Evolutionary conservation across 192 early-diverging fungal genomes (phyloP), one percentile per base, ranked within the genome.

Genomic region (Umbelopsis isabellina): DNA sequence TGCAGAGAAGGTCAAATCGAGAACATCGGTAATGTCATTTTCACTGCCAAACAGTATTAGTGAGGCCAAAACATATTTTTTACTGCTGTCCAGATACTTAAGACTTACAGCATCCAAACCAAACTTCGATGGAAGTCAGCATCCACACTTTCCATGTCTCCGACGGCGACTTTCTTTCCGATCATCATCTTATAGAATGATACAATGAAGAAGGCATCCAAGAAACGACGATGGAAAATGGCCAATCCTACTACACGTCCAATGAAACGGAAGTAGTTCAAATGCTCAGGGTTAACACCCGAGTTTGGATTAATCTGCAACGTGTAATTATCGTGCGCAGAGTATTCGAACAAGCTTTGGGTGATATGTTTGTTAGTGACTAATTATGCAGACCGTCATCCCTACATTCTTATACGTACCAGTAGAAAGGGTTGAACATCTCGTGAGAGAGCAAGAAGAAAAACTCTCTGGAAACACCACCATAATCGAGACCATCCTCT

Each of bases 191-290:
- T 99, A 83, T 99, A 99, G 80, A 99, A 96, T 22, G 94, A 91
- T 13, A 91, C 91, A 66, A 96, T 92, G 69, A 97, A 99, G 84
- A 96, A 99, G 1, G 96, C 93, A 68, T 98, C 97, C 64, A 99
- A 84, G 83, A 96, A 96, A 20, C 96, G 90, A 65, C 96, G 94
- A 82, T 99, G 97, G 90, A 98, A 97, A 46, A 99, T 95, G 9
- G 95, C 92, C 73, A 99, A 81, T 9, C 97, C 97, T 74, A 97
- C 92, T 23, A 95, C 91, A 61, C 97, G 94, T 6, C 97, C 97
- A 77, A 99, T 99, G 72, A 99, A 99, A 80, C 91, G 92, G 84
- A 97, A 99, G 85, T 97, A 97, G 80, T 95, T 95, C 58, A 99
- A 84, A 86, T 99, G 97, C 73, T 99, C 96, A 35, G 97, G 94